phyloP scores from a whole-genome alignment of 305 asterid species.

The Fraxinus albicans region DNA sequence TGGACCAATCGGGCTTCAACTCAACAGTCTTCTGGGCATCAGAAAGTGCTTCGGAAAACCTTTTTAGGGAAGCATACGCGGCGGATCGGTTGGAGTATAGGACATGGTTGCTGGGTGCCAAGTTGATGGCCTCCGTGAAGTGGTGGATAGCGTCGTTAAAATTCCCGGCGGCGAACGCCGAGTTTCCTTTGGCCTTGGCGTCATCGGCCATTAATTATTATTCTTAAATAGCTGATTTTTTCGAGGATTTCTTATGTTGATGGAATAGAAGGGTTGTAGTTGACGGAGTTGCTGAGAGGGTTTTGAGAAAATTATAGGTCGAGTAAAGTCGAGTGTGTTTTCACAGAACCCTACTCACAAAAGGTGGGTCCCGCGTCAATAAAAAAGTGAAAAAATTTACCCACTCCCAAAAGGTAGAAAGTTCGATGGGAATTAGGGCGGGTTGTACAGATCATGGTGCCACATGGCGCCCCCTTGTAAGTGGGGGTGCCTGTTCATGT shows the following conservation, averaged over 20 bases:
- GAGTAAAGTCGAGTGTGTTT: too few relatives aligned
- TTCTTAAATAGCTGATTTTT: neutral
- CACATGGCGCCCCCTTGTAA: too few relatives aligned
- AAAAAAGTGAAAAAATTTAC: too few relatives aligned
- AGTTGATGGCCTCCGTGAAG: conserved; percentile 68
- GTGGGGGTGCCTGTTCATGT: too few relatives aligned
- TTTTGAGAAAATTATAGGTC: neutral
- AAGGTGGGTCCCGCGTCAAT: too few relatives aligned
- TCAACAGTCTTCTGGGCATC: conserved; percentile 83
- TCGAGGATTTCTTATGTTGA: neutral
- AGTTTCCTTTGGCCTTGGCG: conserved; percentile 89
- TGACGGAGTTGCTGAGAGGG: neutral
- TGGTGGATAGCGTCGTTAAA: conserved; percentile 56
- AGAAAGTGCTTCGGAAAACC: conserved; percentile 60
- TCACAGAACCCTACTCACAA: too few relatives aligned
- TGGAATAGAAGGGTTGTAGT: neutral
- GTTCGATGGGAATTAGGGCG: conserved; percentile 4
- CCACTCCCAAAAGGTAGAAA: conserved; percentile 12
- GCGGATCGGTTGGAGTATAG: conserved; percentile 93
- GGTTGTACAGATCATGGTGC: too few relatives aligned
- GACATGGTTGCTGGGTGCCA: conserved; percentile 71
- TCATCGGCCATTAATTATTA: conserved; percentile 65
- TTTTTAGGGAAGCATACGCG: conserved; percentile 63
- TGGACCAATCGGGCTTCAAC: conserved; percentile 75
- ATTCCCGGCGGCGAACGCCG: conserved; percentile 78